These are phyloP conservation scores for Coccinonectria pachysandricola DNA, from an alignment of 2,329 filamentous ascomycete genomes.

Conservation along the genomic window DNA sequence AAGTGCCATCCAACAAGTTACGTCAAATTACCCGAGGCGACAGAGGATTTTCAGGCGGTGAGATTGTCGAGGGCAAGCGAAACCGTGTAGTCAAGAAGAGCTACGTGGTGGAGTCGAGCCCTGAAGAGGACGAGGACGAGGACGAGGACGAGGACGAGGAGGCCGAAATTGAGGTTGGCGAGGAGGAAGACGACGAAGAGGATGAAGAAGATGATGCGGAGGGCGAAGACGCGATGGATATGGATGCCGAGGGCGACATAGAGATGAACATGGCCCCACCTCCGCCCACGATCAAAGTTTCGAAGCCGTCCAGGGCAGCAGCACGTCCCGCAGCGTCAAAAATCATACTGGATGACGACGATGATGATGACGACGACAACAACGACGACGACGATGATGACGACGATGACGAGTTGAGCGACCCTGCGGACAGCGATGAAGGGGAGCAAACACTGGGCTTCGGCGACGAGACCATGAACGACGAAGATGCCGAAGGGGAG, in stretches of 20 bases:
- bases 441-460: conserved; percentile 27
- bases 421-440: conserved; percentile 40
- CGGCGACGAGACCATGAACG: conserved; percentile 35
- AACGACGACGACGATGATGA: conserved; percentile 17
- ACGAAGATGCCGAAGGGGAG: conserved; percentile 38
- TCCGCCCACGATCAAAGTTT: conserved; percentile 37
- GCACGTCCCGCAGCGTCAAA: conserved; percentile 24
- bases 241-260: conserved; percentile 35
- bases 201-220: conserved; percentile 29
- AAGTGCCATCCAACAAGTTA: conserved; percentile 40
- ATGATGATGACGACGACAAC: conserved; percentile 39
- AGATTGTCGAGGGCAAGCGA: conserved; percentile 40
- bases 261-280: conserved; percentile 33
- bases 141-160: conserved; percentile 27
- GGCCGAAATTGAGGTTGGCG: conserved; percentile 28
- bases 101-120: conserved; percentile 48
- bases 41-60: conserved; percentile 32
- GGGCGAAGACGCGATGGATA: conserved; percentile 25
- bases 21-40: conserved; percentile 38
- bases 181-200: conserved; percentile 31
- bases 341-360: conserved; percentile 30
- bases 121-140: conserved; percentile 34
- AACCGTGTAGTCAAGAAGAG: conserved; percentile 48
- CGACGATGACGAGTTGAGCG: conserved; percentile 47
- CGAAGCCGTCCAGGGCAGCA: conserved; percentile 31